These are phyloP conservation scores for Cladophialophora psammophila DNA, from an alignment of 2,329 filamentous ascomycete species.

Conservation along the genomic window DNA sequence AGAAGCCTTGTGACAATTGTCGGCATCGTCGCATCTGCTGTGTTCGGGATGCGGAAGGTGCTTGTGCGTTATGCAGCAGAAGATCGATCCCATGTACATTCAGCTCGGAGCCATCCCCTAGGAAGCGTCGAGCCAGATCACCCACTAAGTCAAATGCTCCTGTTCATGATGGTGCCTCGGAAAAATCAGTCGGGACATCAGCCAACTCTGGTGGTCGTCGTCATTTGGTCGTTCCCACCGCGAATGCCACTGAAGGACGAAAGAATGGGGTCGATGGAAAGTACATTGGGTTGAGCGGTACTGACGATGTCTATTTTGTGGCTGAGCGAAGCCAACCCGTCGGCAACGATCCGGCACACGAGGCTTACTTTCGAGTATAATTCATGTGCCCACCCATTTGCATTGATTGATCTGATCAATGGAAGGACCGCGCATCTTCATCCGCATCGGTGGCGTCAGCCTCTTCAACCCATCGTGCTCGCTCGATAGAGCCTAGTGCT, in stretches of 20 bases:
- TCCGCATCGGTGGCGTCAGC: conserved; percentile 13
- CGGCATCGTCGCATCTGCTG: conserved; percentile 30
- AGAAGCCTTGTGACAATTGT: conserved; percentile 31
- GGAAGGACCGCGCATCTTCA: conserved; percentile 23
- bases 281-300: conserved; percentile 28
- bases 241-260: neutral
- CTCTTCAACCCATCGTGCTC: conserved; percentile 13
- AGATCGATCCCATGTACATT: conserved; percentile 32
- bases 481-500: conserved; percentile 17
- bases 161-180: neutral
- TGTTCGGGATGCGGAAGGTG: conserved; percentile 29
- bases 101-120: conserved; percentile 28
- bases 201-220: neutral
- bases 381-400: neutral
- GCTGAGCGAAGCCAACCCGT: conserved; percentile 22
- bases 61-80: conserved; percentile 30
- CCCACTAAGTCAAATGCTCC: neutral
- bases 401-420: neutral
- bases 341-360: conserved; percentile 30
- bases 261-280: conserved; percentile 21
- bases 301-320: conserved; percentile 32
- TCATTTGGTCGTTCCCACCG: neutral
- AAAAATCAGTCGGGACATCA: neutral
- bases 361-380: conserved; percentile 28
- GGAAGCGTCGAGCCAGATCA: conserved; percentile 23